Percentiles rank a stretch among this genome's conserved stretches.
Evolutionary conservation across 2,329 filamentous ascomycete species (phyloP).

Genomic region (Trichoderma polysporum): DNA sequence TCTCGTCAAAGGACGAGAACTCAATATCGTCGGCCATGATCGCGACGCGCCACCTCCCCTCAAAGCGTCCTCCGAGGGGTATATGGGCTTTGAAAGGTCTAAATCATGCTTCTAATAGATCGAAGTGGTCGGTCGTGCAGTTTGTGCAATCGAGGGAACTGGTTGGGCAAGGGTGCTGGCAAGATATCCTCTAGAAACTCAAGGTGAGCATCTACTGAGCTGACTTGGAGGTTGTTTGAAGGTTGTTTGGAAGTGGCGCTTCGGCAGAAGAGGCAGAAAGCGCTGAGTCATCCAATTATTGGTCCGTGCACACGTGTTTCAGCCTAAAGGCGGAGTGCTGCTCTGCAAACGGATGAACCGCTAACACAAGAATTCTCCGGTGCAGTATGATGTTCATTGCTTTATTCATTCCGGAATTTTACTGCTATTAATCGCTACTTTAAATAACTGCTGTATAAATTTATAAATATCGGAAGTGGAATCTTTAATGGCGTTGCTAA

Average conservation of each 20-base stretch:
- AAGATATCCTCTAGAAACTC: not conserved
- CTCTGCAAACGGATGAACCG: not conserved
- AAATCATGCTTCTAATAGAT: slow-evolving; percentile 30
- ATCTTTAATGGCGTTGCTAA: too few relatives aligned
- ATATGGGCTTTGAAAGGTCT: slow-evolving; percentile 23
- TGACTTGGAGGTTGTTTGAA: not conserved
- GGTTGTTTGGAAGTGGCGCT: not conserved
- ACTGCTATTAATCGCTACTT: too few relatives aligned
- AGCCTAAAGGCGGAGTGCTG: not conserved
- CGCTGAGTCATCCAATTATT: slow-evolving; percentile 5
- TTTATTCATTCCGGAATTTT: too few relatives aligned
- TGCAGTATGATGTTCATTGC: too few relatives aligned
- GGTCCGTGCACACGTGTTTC: slow-evolving; percentile 14
- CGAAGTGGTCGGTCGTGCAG: not conserved
- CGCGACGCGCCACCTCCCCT: slow-evolving; percentile 27
- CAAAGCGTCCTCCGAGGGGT: slow-evolving; percentile 29
- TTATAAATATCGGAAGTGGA: too few relatives aligned
- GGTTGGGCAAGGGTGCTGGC: not conserved
- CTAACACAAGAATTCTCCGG: too few relatives aligned
- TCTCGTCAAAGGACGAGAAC: slow-evolving; percentile 38
- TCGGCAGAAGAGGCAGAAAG: not conserved
- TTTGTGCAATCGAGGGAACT: not conserved
- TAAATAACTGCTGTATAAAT: too few relatives aligned
- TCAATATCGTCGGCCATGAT: slow-evolving; percentile 37
- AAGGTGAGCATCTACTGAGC: not conserved